Conservation (phyloP, 805 yeast genomes). For the Saturnispora gosingensis region DNA sequence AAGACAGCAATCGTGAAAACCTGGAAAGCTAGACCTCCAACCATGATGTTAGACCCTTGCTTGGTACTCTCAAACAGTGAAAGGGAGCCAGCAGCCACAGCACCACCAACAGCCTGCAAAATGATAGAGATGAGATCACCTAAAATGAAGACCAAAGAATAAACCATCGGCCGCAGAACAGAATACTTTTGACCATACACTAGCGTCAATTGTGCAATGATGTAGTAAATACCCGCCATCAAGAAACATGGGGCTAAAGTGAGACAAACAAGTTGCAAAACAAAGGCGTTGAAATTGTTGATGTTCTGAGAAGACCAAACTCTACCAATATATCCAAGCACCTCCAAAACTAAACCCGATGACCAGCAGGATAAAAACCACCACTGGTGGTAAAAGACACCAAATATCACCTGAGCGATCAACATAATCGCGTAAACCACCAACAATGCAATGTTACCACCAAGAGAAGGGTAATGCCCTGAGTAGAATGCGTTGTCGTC, state of each 20-base stretch:
- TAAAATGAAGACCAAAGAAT: constrained; percentile 53
- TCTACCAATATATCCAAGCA: constrained; percentile 61
- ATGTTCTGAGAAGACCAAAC: constrained; percentile 34
- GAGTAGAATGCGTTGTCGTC: constrained; percentile 21
- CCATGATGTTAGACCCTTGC: constrained; percentile 58
- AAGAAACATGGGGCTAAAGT: constrained; percentile 78
- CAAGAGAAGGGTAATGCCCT: constrained; percentile 40
- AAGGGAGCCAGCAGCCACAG: constrained; percentile 45
- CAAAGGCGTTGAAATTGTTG: constrained; percentile 32
- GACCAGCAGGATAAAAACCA: constrained; percentile 57
- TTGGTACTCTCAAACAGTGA: constrained; percentile 23
- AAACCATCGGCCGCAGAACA: constrained; percentile 44
- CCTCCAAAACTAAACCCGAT: constrained; percentile 49
- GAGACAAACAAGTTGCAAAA: constrained; percentile 57
- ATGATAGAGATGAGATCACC: constrained; percentile 58
- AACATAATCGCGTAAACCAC: constrained; percentile 44
- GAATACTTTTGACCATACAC: constrained; percentile 51
- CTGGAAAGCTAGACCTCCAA: constrained; percentile 73
- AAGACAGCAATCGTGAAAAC: constrained; percentile 61
- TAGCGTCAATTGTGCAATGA: constrained; percentile 57
- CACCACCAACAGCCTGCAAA: constrained; percentile 74
- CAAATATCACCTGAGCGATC: constrained; percentile 33
- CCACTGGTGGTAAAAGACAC: constrained; percentile 42
- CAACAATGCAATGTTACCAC: constrained; percentile 51
- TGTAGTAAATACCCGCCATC: constrained; percentile 75